Conservation (phyloP, 768 basidiomycete genomes). For the Boletus tomentosulus region DNA sequence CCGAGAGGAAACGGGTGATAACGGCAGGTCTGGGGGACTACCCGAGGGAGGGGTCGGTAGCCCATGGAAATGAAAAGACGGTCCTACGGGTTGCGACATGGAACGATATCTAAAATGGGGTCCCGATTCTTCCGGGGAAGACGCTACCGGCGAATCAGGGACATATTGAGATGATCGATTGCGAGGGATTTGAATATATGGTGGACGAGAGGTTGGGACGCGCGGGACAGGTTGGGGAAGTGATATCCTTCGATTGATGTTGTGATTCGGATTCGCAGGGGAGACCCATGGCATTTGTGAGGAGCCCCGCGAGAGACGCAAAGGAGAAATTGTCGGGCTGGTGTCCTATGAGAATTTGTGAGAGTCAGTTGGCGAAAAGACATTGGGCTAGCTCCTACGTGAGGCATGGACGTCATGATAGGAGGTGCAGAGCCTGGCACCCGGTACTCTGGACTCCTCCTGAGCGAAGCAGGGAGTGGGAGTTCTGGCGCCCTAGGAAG, state of each 20-base stretch:
- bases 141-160: constrained; percentile 11
- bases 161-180: background rate
- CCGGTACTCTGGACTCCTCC: background rate
- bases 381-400: background rate
- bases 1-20: background rate
- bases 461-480: constrained; percentile 17
- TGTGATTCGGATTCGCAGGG: background rate
- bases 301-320: constrained; percentile 1
- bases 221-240: constrained; percentile 1
- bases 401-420: background rate
- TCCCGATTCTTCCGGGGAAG: constrained; percentile 18
- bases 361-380: background rate
- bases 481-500: constrained; percentile 25
- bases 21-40: background rate
- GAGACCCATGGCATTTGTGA: constrained; percentile 1
- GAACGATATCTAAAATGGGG: constrained; percentile 1
- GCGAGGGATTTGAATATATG: constrained; percentile 16
- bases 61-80: background rate
- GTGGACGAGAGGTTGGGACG: background rate
- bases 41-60: constrained; percentile 6
- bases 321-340: background rate
- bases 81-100: background rate
- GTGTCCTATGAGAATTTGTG: background rate
- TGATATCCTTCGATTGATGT: background rate
- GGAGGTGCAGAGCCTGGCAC: background rate